Evolutionary conservation across 768 basidiomycete genomes (phyloP).

Genomic region (Psilocybe tampanensis): DNA sequence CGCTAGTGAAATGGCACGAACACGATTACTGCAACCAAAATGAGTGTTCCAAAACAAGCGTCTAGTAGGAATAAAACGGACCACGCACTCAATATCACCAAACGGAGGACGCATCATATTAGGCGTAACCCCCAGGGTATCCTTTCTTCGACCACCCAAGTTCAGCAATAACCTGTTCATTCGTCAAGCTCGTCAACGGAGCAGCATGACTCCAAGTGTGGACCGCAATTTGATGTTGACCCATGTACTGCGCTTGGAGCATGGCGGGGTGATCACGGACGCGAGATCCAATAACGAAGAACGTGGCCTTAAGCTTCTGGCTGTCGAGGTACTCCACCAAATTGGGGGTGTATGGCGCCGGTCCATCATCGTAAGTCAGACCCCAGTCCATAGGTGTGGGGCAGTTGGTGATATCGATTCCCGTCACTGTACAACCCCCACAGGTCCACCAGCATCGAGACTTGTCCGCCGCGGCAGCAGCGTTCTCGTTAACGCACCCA

Average conservation of each 20-base stretch:
- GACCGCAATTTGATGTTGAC: slow-evolving; percentile 75
- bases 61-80: not conserved
- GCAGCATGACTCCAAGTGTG: slow-evolving; percentile 71
- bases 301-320: slow-evolving; percentile 72
- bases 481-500: slow-evolving; percentile 59
- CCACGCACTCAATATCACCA: slow-evolving; percentile 72
- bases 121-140: slow-evolving; percentile 78
- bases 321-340: slow-evolving; percentile 71
- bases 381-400: slow-evolving; percentile 64
- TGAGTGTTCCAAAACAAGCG: not conserved
- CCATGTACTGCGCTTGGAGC: slow-evolving; percentile 76
- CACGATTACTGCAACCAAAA: slow-evolving; percentile 64
- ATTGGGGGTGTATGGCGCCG: slow-evolving; percentile 73
- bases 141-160: slow-evolving; percentile 87
- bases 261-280: slow-evolving; percentile 68
- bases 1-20: slow-evolving; percentile 78
- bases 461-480: slow-evolving; percentile 52
- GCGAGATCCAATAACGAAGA: slow-evolving; percentile 88
- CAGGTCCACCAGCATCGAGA: slow-evolving; percentile 83
- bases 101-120: slow-evolving; percentile 82
- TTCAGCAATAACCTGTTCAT: slow-evolving; percentile 84
- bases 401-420: slow-evolving; percentile 71
- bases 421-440: slow-evolving; percentile 62
- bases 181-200: slow-evolving; percentile 69
- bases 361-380: slow-evolving; percentile 76